These are phyloP conservation scores for Pseudogymnoascus sp. DNA, from an alignment of 2,329 filamentous ascomycete genomes.

Conservation along the genomic window DNA sequence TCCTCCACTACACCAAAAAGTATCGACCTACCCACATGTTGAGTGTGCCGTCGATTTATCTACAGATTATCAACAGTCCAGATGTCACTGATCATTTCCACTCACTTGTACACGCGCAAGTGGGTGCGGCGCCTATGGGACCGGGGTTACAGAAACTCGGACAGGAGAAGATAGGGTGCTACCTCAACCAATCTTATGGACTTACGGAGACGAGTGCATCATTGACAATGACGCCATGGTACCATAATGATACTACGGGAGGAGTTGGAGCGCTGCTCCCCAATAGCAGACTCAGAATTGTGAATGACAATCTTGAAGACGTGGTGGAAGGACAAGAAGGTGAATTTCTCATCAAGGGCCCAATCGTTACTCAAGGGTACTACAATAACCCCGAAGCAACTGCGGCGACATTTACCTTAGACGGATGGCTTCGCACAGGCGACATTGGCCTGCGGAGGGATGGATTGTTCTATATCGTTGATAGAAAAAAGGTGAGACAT, in stretches of 20 bases:
- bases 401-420: slow-evolving; percentile 23
- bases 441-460: slow-evolving; percentile 40
- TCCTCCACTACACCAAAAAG: slow-evolving; percentile 46
- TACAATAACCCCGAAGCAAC: slow-evolving; percentile 30
- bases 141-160: slow-evolving; percentile 50
- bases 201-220: slow-evolving; percentile 79
- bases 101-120: not conserved
- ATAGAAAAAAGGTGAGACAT: slow-evolving; percentile 56
- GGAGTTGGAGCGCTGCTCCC: slow-evolving; percentile 63
- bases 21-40: slow-evolving; percentile 50
- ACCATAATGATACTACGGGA: slow-evolving; percentile 38
- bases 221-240: slow-evolving; percentile 64
- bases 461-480: slow-evolving; percentile 51
- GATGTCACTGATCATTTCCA: slow-evolving; percentile 35
- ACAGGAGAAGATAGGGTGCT: slow-evolving; percentile 61
- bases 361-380: slow-evolving; percentile 35
- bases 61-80: slow-evolving; percentile 52
- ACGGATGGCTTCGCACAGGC: slow-evolving; percentile 35
- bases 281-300: slow-evolving; percentile 63
- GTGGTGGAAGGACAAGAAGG: slow-evolving; percentile 36
- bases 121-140: slow-evolving; percentile 48
- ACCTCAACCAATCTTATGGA: slow-evolving; percentile 84
- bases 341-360: slow-evolving; percentile 18
- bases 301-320: slow-evolving; percentile 49
- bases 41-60: slow-evolving; percentile 55